Percentiles rank a stretch among this genome's conserved stretches.
Evolutionary conservation across 257 asterid species (phyloP).

Genomic region (Forsythia suspensa): DNA sequence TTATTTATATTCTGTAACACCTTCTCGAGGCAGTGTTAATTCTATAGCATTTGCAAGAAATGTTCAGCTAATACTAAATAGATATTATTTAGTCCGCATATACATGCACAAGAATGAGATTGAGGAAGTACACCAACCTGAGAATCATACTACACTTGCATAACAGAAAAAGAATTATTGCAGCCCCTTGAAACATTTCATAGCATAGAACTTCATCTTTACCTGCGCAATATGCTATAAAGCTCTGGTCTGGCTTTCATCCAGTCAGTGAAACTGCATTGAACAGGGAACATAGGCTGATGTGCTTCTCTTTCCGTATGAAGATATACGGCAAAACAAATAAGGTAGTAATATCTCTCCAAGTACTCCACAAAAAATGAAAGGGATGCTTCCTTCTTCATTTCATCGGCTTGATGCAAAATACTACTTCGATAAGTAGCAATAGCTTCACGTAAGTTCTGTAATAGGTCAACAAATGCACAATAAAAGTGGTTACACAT

Average conservation of each 20-base stretch:
- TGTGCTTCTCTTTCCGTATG: constrained; percentile 78
- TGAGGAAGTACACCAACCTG: constrained; percentile 15
- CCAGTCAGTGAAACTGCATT: constrained; percentile 89
- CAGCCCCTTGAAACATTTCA: constrained; percentile 15
- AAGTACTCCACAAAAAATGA: constrained; percentile 96
- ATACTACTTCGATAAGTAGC: constrained; percentile 86
- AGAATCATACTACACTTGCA: constrained; percentile 21
- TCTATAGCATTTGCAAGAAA: constrained; percentile 17
- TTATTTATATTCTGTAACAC: background rate
- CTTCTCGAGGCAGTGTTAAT: constrained; percentile 1
- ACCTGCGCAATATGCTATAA: constrained; percentile 94
- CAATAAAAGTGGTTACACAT: constrained; percentile 20
- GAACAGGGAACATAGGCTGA: constrained; percentile 55
- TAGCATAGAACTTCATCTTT: constrained; percentile 25
- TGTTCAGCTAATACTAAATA: constrained; percentile 5
- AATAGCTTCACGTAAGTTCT: constrained; percentile 98
- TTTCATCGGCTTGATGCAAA: constrained; percentile 92
- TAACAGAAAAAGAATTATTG: constrained; percentile 15
- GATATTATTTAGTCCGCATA: constrained; percentile 13
- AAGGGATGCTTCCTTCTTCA: constrained; percentile 96
- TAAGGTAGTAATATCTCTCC: constrained; percentile 98
- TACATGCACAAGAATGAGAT: constrained; percentile 16
- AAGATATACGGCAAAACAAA: constrained; percentile 95
- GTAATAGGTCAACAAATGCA: constrained; percentile 31
- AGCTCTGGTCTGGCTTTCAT: constrained; percentile 97